These are phyloP conservation scores for Acanthamoeba royreba DNA, from an alignment of 208 protist genomes.

Conservation along the genomic window DNA sequence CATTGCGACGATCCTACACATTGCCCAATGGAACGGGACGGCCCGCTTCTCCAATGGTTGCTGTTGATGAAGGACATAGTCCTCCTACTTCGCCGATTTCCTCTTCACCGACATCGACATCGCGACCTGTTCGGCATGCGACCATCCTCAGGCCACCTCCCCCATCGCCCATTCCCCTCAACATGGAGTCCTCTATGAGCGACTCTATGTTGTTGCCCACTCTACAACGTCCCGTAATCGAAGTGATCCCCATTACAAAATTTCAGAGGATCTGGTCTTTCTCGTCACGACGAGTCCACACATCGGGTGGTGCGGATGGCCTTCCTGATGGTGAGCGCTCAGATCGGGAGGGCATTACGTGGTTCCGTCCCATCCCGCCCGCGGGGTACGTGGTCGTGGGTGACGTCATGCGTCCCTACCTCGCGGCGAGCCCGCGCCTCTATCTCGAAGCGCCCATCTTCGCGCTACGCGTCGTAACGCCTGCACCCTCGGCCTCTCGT, in stretches of 20 bases:
- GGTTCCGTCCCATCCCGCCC: not conserved
- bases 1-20: no score
- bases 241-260: not conserved
- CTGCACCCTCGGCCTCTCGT: not conserved
- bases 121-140: no score
- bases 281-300: not conserved
- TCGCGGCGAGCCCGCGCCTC: not conserved
- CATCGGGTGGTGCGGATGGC: not conserved
- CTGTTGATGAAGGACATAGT: no score
- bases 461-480: not conserved
- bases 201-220: not conserved
- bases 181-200: not conserved
- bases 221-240: no score
- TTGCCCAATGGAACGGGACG: no score
- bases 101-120: no score
- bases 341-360: not conserved
- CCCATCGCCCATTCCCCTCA: not conserved
- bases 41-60: no score
- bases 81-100: no score
- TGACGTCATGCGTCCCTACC: not conserved
- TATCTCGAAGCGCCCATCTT: conserved; percentile 5
- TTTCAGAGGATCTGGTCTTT: conserved; percentile 10
- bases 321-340: not conserved
- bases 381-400: not conserved
- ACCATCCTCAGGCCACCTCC: not conserved